Evolutionary conservation across 2,329 filamentous ascomycete genomes (phyloP).

Genomic region (Leptographium radiaticola): DNA sequence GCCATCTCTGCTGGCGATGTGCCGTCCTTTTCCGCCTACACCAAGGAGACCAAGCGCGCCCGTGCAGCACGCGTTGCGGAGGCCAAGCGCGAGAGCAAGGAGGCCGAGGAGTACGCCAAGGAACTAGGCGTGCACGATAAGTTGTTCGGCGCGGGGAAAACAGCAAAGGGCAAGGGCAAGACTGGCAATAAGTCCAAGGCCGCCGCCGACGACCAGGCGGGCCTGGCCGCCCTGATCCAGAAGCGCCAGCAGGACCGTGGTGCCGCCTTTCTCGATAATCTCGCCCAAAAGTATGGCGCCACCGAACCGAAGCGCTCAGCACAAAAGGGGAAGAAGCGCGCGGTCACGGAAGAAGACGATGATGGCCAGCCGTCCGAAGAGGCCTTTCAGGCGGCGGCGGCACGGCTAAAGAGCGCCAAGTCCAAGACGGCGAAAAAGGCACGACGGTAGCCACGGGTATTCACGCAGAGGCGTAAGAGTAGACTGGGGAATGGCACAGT

Average conservation of each 20-base stretch:
- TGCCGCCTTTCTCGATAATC: constrained; percentile 51
- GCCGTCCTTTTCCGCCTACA: constrained; percentile 53
- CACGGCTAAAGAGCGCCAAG: constrained; percentile 28
- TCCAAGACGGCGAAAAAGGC: constrained; percentile 8
- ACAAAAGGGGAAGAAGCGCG: constrained; percentile 25
- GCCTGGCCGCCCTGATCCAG: constrained; percentile 49
- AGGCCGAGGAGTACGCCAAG: constrained; percentile 64
- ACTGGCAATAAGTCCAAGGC: constrained; percentile 7
- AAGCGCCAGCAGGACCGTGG: constrained; percentile 52
- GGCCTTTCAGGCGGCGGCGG: constrained; percentile 44
- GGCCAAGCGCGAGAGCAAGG: constrained; percentile 53
- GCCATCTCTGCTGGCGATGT: constrained; percentile 64
- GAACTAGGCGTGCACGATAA: constrained; percentile 63
- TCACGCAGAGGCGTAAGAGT: no score
- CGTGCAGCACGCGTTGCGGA: constrained; percentile 44
- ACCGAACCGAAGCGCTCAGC: constrained; percentile 18
- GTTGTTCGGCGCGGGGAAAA: constrained; percentile 44
- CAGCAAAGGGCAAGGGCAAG: constrained; percentile 14
- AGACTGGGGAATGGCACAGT: no score
- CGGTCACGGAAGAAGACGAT: constrained; percentile 33
- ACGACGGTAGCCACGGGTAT: constrained; percentile 5
- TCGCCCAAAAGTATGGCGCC: constrained; percentile 65
- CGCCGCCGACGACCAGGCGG: constrained; percentile 6
- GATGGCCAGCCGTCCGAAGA: constrained; percentile 48
- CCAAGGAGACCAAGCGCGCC: constrained; percentile 56